phyloP scores from a whole-genome alignment of 768 basidiomycete genomes.

The Amanita molliuscula region DNA sequence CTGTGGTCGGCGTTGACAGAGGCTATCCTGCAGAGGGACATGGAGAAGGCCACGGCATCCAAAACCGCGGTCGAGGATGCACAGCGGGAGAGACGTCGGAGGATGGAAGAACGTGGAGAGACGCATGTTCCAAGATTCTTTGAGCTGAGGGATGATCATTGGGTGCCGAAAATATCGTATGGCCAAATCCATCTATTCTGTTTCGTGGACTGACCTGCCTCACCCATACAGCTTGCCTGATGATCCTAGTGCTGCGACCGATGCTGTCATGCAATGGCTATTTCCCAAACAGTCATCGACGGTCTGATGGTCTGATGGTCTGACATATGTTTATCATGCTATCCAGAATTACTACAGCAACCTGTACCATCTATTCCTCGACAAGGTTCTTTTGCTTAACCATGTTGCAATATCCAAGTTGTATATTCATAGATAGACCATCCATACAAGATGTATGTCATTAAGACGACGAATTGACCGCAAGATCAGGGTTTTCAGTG shows the following conservation, averaged over 20 bases:
- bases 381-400: not conserved
- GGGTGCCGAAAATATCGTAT: conserved; percentile 72
- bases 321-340: not conserved
- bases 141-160: conserved; percentile 61
- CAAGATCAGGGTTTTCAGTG: not conserved
- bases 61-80: conserved; percentile 88
- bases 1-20: conserved; percentile 79
- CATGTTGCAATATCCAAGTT: conserved; percentile 2
- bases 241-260: conserved; percentile 55
- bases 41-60: conserved; percentile 88
- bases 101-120: conserved; percentile 64
- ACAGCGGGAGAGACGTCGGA: conserved; percentile 72
- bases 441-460: not conserved
- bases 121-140: conserved; percentile 76
- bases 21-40: conserved; percentile 81
- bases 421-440: conserved; percentile 6
- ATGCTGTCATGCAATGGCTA: conserved; percentile 72
- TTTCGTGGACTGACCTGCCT: conserved; percentile 5
- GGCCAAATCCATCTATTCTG: conserved; percentile 16
- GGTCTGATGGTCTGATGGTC: not conserved
- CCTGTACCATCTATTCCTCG: conserved; percentile 1
- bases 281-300: conserved; percentile 26
- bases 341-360: not conserved
- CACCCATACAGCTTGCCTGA: conserved; percentile 48
- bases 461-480: not conserved